A percentile compares a stretch with the other conserved stretches of the same genome.
phyloP scores from a whole-genome alignment of 306 rosid species.

The Acacia crassicarpa region DNA sequence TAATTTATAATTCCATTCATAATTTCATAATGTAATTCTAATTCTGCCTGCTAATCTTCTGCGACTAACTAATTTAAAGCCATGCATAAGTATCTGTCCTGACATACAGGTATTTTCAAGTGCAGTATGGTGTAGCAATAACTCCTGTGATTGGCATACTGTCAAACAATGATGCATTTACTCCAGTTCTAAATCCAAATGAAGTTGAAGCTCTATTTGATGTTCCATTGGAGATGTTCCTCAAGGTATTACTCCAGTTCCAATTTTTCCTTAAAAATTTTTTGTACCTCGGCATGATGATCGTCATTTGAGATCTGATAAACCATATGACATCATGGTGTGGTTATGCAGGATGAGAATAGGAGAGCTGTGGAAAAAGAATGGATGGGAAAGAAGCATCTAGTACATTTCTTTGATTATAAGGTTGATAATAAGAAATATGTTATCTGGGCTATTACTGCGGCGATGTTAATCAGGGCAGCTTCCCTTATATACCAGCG shows the following conservation, averaged over 20 bases:
- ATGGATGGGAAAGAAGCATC: constrained; percentile 67
- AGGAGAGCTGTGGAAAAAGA: constrained; percentile 77
- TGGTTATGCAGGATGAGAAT: constrained; percentile 62
- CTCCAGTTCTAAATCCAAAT: constrained; percentile 59
- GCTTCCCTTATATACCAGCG: constrained; percentile 61
- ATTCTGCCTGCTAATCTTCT: neutral
- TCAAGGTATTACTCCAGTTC: constrained; percentile 55
- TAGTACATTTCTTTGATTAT: constrained; percentile 63
- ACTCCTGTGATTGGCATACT: constrained; percentile 83
- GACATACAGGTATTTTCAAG: constrained; percentile 13
- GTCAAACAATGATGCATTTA: constrained; percentile 60
- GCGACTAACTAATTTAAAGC: neutral
- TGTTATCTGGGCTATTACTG: constrained; percentile 91
- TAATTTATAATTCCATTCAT: neutral
- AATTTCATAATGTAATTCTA: neutral
- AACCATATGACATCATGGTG: constrained; percentile 29
- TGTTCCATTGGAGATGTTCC: constrained; percentile 90
- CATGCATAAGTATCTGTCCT: constrained; percentile 7
- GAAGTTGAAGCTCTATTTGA: constrained; percentile 85
- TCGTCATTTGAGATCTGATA: neutral
- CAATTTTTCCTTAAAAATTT: constrained; percentile 15
- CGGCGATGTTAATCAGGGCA: constrained; percentile 67
- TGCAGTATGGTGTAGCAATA: constrained; percentile 60
- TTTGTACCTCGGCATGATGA: neutral
- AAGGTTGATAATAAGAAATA: constrained; percentile 51